These are phyloP conservation scores for Kwoniella sp. DNA, from an alignment of 768 basidiomycete genomes.

Conservation along the genomic window DNA sequence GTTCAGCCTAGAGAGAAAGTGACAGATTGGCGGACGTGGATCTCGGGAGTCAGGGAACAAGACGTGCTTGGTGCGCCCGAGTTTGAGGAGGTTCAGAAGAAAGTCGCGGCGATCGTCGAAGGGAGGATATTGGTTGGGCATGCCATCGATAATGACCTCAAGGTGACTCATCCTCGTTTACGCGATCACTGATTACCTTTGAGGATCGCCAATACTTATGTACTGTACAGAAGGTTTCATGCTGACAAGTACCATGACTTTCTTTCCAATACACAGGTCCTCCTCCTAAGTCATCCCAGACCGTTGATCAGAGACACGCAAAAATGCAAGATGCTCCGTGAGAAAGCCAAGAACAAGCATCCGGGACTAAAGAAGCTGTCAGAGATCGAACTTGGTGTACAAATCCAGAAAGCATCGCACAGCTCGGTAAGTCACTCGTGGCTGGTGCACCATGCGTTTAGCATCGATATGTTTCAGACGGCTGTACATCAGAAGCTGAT, in stretches of 20 bases:
- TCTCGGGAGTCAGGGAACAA: slow-evolving; percentile 74
- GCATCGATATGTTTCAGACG: too few species aligned
- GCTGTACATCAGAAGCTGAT: not conserved
- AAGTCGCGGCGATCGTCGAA: slow-evolving; percentile 73
- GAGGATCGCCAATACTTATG: too few species aligned
- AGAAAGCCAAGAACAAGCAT: slow-evolving; percentile 65
- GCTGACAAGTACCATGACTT: not conserved
- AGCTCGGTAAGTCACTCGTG: slow-evolving; percentile 68
- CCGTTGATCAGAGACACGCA: slow-evolving; percentile 58
- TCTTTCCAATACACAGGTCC: slow-evolving; percentile 42
- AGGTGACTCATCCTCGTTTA: too few species aligned
- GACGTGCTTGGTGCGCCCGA: slow-evolving; percentile 77
- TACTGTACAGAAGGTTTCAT: too few species aligned
- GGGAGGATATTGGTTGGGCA: slow-evolving; percentile 85
- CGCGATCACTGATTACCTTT: too few species aligned
- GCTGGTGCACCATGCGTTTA: too few species aligned
- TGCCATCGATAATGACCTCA: slow-evolving; percentile 86
- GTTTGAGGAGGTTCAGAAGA: slow-evolving; percentile 77
- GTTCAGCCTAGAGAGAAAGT: slow-evolving; percentile 84
- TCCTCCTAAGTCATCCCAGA: slow-evolving; percentile 58
- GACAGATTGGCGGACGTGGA: slow-evolving; percentile 89
- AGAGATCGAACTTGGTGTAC: slow-evolving; percentile 72
- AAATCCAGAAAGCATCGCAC: slow-evolving; percentile 87
- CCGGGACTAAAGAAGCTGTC: slow-evolving; percentile 79
- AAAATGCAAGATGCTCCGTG: slow-evolving; percentile 58